Evolutionary conservation across 2,329 filamentous ascomycete genomes (phyloP), one percentile per base, ranked within the genome.

Genomic region (Pestalotiopsis sp.): DNA sequence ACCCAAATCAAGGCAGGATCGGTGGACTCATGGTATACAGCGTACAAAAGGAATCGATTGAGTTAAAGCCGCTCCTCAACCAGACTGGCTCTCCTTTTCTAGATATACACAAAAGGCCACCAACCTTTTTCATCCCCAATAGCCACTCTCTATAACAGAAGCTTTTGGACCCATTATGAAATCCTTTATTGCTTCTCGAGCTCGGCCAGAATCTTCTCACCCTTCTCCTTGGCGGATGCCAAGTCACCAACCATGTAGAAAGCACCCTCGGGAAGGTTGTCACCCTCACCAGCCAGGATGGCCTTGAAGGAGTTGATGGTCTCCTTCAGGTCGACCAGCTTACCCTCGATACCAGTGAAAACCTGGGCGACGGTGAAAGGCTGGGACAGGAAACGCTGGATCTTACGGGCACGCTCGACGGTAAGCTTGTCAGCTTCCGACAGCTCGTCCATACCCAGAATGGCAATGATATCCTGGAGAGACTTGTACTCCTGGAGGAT

Each of bases 401-500:
- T 92, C 91, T 98, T 98, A 89, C 96, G 95, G 85, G 96, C 96
- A 91, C 96, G 96, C 92, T 99, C 96, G 90, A 99, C 96, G 78
- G 96, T 98, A 80, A 99, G 91, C 92, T 99, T 98, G 86, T 99
- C 96, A 79, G 93, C 93, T 90, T 98, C 96, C 74, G 96, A 98
- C 86, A 99, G 87, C 85, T 99, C 96, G 86, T 99, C 96, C 96
- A 99, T 98, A 92, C 95, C 95, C 83, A 98, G 87, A 94, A 99
- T 99, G 86, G 96, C 96, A 89, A 98, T 98, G 91, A 99, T 99
- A 89, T 99, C 96, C 89, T 99, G 96, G 77, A 99, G 94, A 74
- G 95, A 98, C 93, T 98, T 98, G 93, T 99, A 99, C 90, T 98
- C 96, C 88, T 99, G 96, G 83, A 99, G 92, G 86, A 98, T 98